Base-by-base conservation (phyloP, 208 protist genomes). In the Crithidia thermophila region DNA sequence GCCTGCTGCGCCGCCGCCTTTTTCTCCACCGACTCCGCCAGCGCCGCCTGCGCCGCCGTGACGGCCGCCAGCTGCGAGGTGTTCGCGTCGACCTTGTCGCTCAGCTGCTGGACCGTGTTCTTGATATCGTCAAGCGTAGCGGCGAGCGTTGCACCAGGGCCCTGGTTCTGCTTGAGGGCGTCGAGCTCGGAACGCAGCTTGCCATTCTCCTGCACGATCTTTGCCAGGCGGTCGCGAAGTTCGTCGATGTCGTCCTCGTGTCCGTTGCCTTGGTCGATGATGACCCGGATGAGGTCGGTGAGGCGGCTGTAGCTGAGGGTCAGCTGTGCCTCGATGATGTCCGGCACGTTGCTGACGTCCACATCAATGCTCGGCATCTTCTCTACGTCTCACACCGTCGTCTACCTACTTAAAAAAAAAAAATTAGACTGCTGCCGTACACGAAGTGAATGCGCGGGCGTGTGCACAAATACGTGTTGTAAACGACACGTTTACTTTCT, bases 291-390 rank as follows among this genome's bases (percentile, higher is more conserved):
- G 23, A 96, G 66, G 51, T 93, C 75, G 23, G 87, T 73, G 28
- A 96, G 83, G 46, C 88, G 83, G 55, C 84, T 93, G 77, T 94
- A 96, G 74, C 88, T 96, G 11, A 96, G 79, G 3, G 91, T 96
- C 10, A 96, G 78, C 64, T 95, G 90, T 42, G 90, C 90, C 79
- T 95, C 90, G 58, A 95, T 95, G 70, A 95, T 94, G 69, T 95
- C 90, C 11, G 90, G 90, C 33, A 95, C 87, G 45, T 69, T 75
- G 4, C 73, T 57, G 31, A 91, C 69, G 76, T 95, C 90, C 18
- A 91, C 53, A 14, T 91, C 87, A 14, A 92, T 80, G 21, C 70
- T 61, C 5, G 90, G 77, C 90, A 95, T 95, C n/a, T n/a, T n/a
- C 18, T 13, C 46, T 21, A 8, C 7, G 10, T 13, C n/a, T n/a